phyloP scores from a whole-genome alignment of 441 rosid species.

The Adansonia rubrostipa region DNA sequence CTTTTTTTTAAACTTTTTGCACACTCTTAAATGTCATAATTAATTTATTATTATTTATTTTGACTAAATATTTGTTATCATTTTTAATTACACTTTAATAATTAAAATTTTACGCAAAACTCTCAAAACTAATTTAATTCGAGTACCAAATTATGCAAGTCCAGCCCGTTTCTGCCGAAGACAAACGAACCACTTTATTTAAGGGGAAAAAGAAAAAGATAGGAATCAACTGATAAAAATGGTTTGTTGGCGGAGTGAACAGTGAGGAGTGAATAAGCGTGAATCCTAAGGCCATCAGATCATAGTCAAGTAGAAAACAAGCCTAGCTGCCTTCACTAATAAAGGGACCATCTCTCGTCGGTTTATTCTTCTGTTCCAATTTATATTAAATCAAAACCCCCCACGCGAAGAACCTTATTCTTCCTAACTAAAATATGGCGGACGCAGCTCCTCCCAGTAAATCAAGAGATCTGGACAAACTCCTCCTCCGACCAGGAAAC shows the following conservation, averaged over 20 bases:
- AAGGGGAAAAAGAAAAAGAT: neutral
- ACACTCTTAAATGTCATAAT: too few species aligned
- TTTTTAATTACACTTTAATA: too few species aligned
- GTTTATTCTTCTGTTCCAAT: neutral
- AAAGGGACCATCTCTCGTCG: neutral
- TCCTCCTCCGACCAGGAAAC: conserved; percentile 82
- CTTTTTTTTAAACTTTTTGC: too few species aligned
- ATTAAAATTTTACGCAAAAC: too few species aligned
- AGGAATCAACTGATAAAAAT: neutral
- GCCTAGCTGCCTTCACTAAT: conserved; percentile 7
- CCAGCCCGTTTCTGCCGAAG: too few species aligned
- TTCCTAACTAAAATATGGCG: conserved; percentile 46
- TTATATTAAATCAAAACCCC: neutral
- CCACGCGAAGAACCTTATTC: neutral
- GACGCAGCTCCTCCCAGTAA: conserved; percentile 57
- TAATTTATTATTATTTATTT: too few species aligned
- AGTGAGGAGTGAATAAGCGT: neutral
- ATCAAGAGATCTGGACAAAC: conserved; percentile 88
- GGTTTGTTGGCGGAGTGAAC: neutral
- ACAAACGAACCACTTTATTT: too few species aligned
- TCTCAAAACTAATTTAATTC: too few species aligned
- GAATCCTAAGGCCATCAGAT: neutral
- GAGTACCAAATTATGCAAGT: too few species aligned
- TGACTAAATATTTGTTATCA: too few species aligned
- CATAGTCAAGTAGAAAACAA: conserved; percentile 20